phyloP scores from a whole-genome alignment of 2,329 filamentous ascomycete species.

The Aspergillus ibericus region DNA sequence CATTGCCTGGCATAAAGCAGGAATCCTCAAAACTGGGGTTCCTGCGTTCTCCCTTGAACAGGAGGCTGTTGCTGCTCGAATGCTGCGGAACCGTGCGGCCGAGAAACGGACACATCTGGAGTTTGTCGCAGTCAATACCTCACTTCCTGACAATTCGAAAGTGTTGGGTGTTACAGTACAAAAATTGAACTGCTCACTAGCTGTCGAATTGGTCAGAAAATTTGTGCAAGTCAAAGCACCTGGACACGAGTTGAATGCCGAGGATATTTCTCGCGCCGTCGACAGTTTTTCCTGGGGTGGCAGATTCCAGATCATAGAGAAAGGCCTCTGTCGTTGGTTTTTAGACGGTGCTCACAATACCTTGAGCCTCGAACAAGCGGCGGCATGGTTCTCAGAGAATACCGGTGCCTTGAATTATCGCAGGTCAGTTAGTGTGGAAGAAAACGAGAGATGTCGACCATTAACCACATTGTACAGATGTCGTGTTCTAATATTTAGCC shows the following conservation, averaged over 20 bases:
- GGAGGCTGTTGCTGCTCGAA: slow-evolving; percentile 46
- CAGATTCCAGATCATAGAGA: slow-evolving; percentile 32
- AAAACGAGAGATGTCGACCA: slow-evolving; percentile 1
- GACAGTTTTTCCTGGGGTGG: slow-evolving; percentile 34
- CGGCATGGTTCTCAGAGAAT: slow-evolving; percentile 35
- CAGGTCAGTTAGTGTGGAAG: slow-evolving; percentile 11
- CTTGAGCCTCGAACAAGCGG: slow-evolving; percentile 39
- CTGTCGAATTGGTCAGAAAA: slow-evolving; percentile 22
- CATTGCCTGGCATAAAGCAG: slow-evolving; percentile 74
- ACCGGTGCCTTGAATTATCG: background rate
- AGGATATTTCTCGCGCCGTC: slow-evolving; percentile 29
- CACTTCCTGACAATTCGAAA: slow-evolving; percentile 1
- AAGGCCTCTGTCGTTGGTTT: slow-evolving; percentile 34
- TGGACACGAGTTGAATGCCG: slow-evolving; percentile 11
- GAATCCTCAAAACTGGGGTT: slow-evolving; percentile 64
- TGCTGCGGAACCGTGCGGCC: slow-evolving; percentile 52
- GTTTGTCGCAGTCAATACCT: slow-evolving; percentile 36
- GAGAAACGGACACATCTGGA: slow-evolving; percentile 45
- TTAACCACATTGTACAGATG: slow-evolving; percentile 5
- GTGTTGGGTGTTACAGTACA: slow-evolving; percentile 28
- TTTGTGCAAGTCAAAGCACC: slow-evolving; percentile 25
- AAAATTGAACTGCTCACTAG: slow-evolving; percentile 33
- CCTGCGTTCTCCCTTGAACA: slow-evolving; percentile 61
- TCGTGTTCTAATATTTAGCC: slow-evolving; percentile 34
- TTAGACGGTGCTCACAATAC: slow-evolving; percentile 47